Evolutionary conservation across 495 filamentous ascomycete species (phyloP).

Genomic region (Trichoderma orchidacearum): DNA sequence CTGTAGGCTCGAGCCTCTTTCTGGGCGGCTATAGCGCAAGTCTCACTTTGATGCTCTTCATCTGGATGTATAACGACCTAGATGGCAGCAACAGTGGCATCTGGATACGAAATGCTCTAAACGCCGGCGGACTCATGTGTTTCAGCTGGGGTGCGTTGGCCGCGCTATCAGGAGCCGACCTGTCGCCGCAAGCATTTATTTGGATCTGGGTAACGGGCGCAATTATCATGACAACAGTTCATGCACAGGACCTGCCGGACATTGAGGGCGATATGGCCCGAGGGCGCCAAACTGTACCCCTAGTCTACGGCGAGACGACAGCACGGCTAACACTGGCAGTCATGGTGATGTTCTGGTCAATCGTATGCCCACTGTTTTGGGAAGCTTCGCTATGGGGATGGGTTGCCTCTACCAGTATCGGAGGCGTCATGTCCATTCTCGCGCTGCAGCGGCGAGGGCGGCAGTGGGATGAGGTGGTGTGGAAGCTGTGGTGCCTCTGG

Average conservation of each 20-base stretch:
- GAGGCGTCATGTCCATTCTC: slow-evolving; percentile 4
- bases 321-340: slow-evolving; percentile 22
- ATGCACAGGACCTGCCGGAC: slow-evolving; percentile 32
- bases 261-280: slow-evolving; percentile 24
- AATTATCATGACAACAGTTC: slow-evolving; percentile 29
- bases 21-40: slow-evolving; percentile 11
- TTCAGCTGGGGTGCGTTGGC: slow-evolving; percentile 13
- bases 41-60: slow-evolving; percentile 10
- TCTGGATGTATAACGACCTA: slow-evolving; percentile 20
- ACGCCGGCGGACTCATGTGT: slow-evolving; percentile 14
- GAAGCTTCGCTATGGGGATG: neutral
- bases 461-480: slow-evolving; percentile 6
- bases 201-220: slow-evolving; percentile 26
- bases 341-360: slow-evolving; percentile 24
- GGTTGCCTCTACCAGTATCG: neutral
- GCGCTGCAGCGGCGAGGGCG: slow-evolving; percentile 9
- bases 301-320: slow-evolving; percentile 23
- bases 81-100: slow-evolving; percentile 12
- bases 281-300: slow-evolving; percentile 22
- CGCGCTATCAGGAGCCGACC: slow-evolving; percentile 5
- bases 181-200: slow-evolving; percentile 1
- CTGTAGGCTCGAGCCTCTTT: slow-evolving; percentile 4
- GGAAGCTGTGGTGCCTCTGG: slow-evolving; percentile 12
- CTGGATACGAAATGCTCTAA: slow-evolving; percentile 16
- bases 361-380: slow-evolving; percentile 25